Percentiles rank a stretch among this genome's conserved stretches.
Conservation (phyloP, 73 alveolate species). For the Paramecium primaurelia region DNA sequence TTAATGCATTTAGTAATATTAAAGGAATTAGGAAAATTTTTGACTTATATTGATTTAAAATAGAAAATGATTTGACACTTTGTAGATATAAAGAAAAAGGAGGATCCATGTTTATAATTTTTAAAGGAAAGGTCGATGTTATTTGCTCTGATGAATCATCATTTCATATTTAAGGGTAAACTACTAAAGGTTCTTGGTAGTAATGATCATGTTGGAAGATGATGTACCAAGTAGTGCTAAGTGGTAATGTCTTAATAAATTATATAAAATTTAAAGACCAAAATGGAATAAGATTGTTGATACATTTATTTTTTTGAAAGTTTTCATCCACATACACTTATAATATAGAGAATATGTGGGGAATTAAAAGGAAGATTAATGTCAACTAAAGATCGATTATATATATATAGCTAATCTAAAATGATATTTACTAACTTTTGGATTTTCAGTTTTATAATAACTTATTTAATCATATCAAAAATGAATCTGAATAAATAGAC, state of each 20-base stretch:
- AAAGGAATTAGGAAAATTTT: conserved; percentile 31
- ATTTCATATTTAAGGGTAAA: neutral
- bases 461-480: too few species aligned
- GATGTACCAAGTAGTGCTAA: conserved; percentile 47
- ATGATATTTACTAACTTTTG: too few species aligned
- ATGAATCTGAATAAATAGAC: neutral
- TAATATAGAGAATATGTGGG: conserved; percentile 50
- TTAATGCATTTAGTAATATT: conserved; percentile 57
- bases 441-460: too few species aligned
- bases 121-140: conserved; percentile 50
- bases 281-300: conserved; percentile 5
- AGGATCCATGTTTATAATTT: conserved; percentile 53
- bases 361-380: neutral
- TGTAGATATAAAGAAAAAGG: conserved; percentile 53
- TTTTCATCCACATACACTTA: conserved; percentile 8
- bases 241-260: neutral
- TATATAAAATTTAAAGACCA: conserved; percentile 4
- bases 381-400: too few species aligned
- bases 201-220: conserved; percentile 53
- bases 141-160: neutral
- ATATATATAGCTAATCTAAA: too few species aligned
- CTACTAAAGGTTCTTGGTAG: conserved; percentile 15
- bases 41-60: neutral
- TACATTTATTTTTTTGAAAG: conserved; percentile 25
- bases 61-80: neutral